Conservation (phyloP, 306 rosid species). For the Aeschynomene evenia region DNA sequence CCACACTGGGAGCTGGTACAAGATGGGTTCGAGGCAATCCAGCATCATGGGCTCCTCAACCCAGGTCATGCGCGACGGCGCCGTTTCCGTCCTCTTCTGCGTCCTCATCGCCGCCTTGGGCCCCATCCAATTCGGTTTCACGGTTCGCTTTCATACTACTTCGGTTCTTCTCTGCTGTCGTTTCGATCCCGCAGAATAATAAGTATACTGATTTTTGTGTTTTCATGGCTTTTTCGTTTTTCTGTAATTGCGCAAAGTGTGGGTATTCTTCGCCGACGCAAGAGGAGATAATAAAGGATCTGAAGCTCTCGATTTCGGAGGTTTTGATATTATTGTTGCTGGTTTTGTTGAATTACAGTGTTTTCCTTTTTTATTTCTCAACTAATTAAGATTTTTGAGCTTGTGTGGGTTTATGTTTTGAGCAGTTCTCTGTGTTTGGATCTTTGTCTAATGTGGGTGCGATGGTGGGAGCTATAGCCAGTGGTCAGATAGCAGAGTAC, state of each 20-base stretch:
- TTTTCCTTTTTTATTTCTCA: background rate
- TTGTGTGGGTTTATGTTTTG: background rate
- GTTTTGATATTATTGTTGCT: slow-evolving; percentile 27
- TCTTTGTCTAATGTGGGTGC: slow-evolving; percentile 89
- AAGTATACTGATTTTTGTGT: background rate
- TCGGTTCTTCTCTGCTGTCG: background rate
- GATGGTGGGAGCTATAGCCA: slow-evolving; percentile 85
- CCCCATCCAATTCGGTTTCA: slow-evolving; percentile 88
- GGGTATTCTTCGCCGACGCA: slow-evolving; percentile 92
- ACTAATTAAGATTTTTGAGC: background rate
- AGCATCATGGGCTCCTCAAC: slow-evolving; percentile 57
- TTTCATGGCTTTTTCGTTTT: background rate
- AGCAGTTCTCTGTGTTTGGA: slow-evolving; percentile 73
- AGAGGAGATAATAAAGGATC: slow-evolving; percentile 54
- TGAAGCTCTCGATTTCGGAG: slow-evolving; percentile 69
- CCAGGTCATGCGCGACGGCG: slow-evolving; percentile 62
- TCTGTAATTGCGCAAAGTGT: slow-evolving; percentile 34
- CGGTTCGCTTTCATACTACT: slow-evolving; percentile 25
- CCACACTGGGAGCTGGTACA: slow-evolving; percentile 88
- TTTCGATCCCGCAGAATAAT: background rate
- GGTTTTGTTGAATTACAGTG: background rate
- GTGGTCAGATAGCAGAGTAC: slow-evolving; percentile 86
- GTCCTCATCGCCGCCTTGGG: slow-evolving; percentile 85
- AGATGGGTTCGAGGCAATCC: slow-evolving; percentile 74
- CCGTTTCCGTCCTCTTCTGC: slow-evolving; percentile 76